Conservation (phyloP, 305 asterid species). For the Fraxinus paxiana region DNA sequence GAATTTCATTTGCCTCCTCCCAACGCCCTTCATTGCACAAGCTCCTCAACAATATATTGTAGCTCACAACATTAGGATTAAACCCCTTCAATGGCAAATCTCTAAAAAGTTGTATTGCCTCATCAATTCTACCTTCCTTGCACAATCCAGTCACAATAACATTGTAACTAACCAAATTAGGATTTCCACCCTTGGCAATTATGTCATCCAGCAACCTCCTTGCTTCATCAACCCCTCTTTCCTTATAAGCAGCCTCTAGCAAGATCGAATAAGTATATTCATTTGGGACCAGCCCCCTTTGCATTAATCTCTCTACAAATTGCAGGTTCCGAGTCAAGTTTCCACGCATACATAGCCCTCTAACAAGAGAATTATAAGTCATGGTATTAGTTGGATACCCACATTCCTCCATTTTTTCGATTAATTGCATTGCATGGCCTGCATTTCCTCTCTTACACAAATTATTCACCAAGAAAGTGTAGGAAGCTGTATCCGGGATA, state of each 20-base stretch:
- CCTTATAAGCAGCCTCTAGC: constrained; percentile 85
- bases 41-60: constrained; percentile 74
- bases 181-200: constrained; percentile 63
- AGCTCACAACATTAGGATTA: constrained; percentile 76
- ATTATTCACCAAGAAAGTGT: constrained; percentile 61
- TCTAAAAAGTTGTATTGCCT: constrained; percentile 62
- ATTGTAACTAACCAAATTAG: constrained; percentile 77
- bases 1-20: constrained; percentile 76
- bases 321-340: constrained; percentile 55
- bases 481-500: constrained; percentile 65
- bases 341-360: constrained; percentile 78
- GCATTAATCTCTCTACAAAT: constrained; percentile 58
- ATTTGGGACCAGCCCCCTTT: constrained; percentile 72
- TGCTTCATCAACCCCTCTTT: constrained; percentile 77
- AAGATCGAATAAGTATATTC: constrained; percentile 75
- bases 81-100: constrained; percentile 66
- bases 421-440: constrained; percentile 89
- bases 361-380: constrained; percentile 66
- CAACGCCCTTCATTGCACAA: constrained; percentile 62
- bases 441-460: constrained; percentile 74
- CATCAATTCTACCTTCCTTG: constrained; percentile 68
- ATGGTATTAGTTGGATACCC: constrained; percentile 65
- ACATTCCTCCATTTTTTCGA: constrained; percentile 73
- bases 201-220: constrained; percentile 61
- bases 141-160: constrained; percentile 76